A percentile compares a stretch with the other conserved stretches of the same genome.
Evolutionary conservation across 78 protist species (phyloP).

Genomic region (Bodo saltans): DNA sequence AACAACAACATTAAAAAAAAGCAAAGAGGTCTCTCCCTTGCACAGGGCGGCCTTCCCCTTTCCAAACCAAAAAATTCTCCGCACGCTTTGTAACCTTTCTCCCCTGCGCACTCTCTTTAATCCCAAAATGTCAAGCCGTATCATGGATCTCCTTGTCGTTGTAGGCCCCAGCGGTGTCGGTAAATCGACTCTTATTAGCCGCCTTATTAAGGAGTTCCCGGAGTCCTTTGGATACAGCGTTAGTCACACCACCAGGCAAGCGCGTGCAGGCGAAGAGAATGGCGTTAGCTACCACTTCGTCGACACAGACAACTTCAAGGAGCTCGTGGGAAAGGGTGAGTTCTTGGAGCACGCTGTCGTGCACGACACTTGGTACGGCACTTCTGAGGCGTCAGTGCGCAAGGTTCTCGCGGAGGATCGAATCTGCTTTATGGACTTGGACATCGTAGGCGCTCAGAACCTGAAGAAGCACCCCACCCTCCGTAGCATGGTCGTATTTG

Average conservation of each 20-base stretch:
- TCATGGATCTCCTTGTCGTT: conserved; percentile 16
- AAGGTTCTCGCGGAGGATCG: conserved; percentile 30
- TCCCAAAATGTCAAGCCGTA: not conserved
- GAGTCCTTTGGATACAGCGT: conserved; percentile 56
- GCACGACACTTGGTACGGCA: conserved; percentile 69
- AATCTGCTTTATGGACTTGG: conserved; percentile 78
- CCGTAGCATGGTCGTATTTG: conserved; percentile 9
- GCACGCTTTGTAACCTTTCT: too few species aligned
- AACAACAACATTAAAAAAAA: too few species aligned
- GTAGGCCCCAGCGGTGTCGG: conserved; percentile 76
- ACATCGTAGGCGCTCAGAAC: conserved; percentile 75
- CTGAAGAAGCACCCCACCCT: conserved; percentile 27
- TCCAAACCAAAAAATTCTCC: too few species aligned
- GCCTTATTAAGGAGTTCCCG: conserved; percentile 47
- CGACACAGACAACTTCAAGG: not conserved
- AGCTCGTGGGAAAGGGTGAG: conserved; percentile 3
- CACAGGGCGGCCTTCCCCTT: too few species aligned
- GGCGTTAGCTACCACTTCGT: conserved; percentile 64
- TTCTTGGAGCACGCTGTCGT: conserved; percentile 65
- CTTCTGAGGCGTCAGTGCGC: conserved; percentile 41
- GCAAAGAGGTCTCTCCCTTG: too few species aligned
- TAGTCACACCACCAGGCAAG: conserved; percentile 67
- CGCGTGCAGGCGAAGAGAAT: conserved; percentile 66
- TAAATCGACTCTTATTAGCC: conserved; percentile 56
- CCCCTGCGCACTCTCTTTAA: too few species aligned